phyloP scores from a whole-genome alignment of 805 yeast genomes.

The Saturnispora hagleri region DNA sequence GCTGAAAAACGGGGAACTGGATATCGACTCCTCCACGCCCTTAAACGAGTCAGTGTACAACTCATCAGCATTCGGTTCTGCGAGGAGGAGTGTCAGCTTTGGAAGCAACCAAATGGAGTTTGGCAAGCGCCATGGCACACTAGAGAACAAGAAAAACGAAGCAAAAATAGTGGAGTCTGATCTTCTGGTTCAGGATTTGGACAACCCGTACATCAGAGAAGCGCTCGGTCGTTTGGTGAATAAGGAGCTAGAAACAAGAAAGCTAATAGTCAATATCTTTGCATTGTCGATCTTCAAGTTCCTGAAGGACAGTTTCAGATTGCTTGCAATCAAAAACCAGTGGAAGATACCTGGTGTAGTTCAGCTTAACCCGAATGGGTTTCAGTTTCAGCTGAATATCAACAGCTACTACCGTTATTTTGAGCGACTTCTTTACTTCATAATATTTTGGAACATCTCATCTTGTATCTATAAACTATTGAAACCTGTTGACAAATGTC shows the following conservation, averaged over 20 bases:
- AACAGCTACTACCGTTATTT: slow-evolving; percentile 6
- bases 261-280: slow-evolving; percentile 25
- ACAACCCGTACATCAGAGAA: slow-evolving; percentile 23
- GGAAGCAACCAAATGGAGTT: background rate
- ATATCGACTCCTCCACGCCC: background rate
- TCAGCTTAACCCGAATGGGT: background rate
- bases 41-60: background rate
- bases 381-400: background rate
- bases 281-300: slow-evolving; percentile 26
- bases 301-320: slow-evolving; percentile 6
- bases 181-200: slow-evolving; percentile 2
- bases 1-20: slow-evolving; percentile 2
- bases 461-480: slow-evolving; percentile 25
- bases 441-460: slow-evolving; percentile 25
- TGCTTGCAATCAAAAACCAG: background rate
- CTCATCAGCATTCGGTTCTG: slow-evolving; percentile 5
- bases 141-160: background rate
- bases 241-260: slow-evolving; percentile 30
- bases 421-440: slow-evolving; percentile 16
- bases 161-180: background rate
- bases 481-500: slow-evolving; percentile 40
- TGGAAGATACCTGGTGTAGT: background rate
- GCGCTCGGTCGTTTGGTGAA: slow-evolving; percentile 39
- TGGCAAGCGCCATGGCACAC: background rate
- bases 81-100: background rate